Conservation (phyloP, 1,284 basidiomycete species). For the Peniophora sp. region DNA sequence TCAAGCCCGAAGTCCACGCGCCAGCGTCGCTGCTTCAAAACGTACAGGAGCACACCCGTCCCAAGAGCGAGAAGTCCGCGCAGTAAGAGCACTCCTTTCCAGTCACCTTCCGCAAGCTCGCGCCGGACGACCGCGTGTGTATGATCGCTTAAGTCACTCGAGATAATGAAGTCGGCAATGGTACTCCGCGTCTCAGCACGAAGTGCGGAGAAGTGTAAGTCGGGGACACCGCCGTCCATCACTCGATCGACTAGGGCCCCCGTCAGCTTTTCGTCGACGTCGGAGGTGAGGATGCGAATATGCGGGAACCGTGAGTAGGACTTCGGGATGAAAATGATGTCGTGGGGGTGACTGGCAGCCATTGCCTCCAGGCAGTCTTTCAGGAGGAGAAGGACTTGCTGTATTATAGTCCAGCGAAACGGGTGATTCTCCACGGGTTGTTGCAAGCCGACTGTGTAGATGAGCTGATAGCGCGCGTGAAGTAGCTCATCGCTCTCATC, state of each 20-base stretch:
- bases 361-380: not conserved
- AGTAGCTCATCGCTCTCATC: conserved; percentile 51
- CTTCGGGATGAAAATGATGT: not conserved
- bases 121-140: not conserved
- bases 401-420: conserved; percentile 36
- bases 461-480: conserved; percentile 37
- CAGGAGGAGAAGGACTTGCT: conserved; percentile 29
- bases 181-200: not conserved
- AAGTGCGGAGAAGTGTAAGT: conserved; percentile 1
- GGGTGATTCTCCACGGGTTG: conserved; percentile 32
- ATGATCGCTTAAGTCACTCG: not conserved
- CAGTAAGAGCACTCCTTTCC: conserved; percentile 30
- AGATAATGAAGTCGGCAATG: not conserved
- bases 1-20: conserved; percentile 47
- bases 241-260: conserved; percentile 2
- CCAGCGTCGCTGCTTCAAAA: conserved; percentile 36
- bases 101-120: conserved; percentile 8
- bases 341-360: conserved; percentile 9
- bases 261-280: not conserved
- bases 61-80: conserved; percentile 31
- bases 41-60: conserved; percentile 30
- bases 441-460: conserved; percentile 39
- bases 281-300: conserved; percentile 8
- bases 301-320: conserved; percentile 4
- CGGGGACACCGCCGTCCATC: conserved; percentile 5